Conservation (phyloP, 2,329 filamentous ascomycete genomes). For the Colletotrichum spaethianum region DNA sequence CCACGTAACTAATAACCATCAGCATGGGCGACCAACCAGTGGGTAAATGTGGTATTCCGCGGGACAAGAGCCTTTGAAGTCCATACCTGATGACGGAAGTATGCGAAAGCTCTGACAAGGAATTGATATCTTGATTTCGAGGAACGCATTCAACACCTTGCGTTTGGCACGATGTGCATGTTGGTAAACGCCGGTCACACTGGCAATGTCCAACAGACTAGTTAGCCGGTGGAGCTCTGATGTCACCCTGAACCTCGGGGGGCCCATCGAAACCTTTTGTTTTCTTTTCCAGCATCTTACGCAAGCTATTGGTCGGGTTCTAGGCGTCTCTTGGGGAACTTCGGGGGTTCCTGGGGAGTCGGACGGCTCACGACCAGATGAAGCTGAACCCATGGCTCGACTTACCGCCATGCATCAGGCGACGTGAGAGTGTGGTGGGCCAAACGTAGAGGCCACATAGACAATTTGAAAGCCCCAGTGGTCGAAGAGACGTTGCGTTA, state of each 20-base stretch:
- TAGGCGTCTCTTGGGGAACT: background rate
- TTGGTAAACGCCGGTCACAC: conserved; percentile 30
- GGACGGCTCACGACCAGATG: conserved; percentile 7
- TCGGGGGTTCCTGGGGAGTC: background rate
- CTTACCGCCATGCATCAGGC: background rate
- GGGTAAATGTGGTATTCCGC: background rate
- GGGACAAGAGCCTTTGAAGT: background rate
- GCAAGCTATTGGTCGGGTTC: conserved; percentile 26
- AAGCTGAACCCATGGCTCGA: conserved; percentile 5
- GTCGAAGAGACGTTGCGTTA: background rate
- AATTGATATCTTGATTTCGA: conserved; percentile 25
- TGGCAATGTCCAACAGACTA: background rate
- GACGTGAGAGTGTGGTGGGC: background rate
- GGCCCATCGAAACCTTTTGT: conserved; percentile 20
- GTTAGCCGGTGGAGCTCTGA: background rate
- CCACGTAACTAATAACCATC: conserved; percentile 16
- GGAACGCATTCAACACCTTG: conserved; percentile 19
- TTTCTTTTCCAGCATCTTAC: conserved; percentile 36
- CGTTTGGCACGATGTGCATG: conserved; percentile 22
- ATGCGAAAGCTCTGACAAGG: conserved; percentile 22
- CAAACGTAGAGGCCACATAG: background rate
- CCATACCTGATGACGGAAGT: conserved; percentile 25
- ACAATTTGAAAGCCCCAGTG: no score
- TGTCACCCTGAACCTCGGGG: background rate
- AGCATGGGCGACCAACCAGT: background rate